A percentile compares a stretch with the other conserved stretches of the same genome.
phyloP scores from a whole-genome alignment of 2,329 filamentous ascomycete genomes.

The Monosporascus sp. region DNA sequence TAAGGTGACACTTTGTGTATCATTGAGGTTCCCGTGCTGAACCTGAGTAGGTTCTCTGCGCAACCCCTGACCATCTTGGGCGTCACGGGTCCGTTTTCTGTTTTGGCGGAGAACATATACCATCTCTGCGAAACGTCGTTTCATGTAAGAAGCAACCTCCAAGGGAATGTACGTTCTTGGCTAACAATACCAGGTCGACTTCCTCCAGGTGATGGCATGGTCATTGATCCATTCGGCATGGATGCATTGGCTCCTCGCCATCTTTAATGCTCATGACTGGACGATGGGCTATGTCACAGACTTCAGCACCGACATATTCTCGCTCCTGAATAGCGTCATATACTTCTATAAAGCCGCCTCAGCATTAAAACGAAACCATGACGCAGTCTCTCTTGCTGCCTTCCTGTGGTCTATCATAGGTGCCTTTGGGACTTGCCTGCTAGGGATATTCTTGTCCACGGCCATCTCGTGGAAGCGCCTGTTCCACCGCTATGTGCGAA shows the following conservation, averaged over 20 bases:
- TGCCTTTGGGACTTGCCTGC: conserved; percentile 56
- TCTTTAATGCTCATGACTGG: conserved; percentile 65
- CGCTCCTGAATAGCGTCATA: conserved; percentile 61
- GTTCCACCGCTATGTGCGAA: conserved; percentile 56
- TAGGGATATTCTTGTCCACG: conserved; percentile 57
- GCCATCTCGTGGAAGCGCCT: conserved; percentile 57
- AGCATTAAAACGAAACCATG: conserved; percentile 56
- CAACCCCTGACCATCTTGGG: conserved; percentile 62
- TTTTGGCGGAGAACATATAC: conserved; percentile 62
- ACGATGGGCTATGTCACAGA: conserved; percentile 66
- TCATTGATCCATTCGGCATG: conserved; percentile 59
- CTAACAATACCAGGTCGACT: conserved; percentile 40
- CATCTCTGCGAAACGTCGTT: conserved; percentile 50
- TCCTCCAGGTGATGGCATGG: conserved; percentile 65
- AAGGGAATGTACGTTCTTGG: not conserved
- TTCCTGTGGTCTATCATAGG: conserved; percentile 63
- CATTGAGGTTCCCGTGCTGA: not conserved
- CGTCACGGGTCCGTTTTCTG: conserved; percentile 63
- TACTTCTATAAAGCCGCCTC: conserved; percentile 65
- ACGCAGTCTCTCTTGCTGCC: conserved; percentile 51
- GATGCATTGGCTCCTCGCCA: conserved; percentile 59
- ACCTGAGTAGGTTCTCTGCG: conserved; percentile 40
- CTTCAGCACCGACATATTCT: conserved; percentile 63
- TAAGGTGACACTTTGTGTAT: conserved; percentile 25
- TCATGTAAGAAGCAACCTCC: conserved; percentile 32